phyloP scores from a whole-genome alignment of 1,284 basidiomycete species.

The Stygiomarasmius scandens region DNA sequence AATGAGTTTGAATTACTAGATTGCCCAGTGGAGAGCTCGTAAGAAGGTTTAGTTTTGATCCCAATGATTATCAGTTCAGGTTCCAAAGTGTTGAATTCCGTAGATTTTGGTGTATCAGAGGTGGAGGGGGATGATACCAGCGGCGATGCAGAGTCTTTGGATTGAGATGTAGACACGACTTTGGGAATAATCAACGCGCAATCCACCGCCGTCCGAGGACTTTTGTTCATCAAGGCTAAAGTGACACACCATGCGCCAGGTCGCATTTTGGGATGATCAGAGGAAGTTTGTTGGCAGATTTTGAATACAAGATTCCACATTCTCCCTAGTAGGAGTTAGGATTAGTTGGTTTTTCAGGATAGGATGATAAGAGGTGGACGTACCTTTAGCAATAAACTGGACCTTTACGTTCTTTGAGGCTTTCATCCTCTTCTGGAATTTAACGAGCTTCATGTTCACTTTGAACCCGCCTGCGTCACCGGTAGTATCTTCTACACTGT shows the following conservation, averaged over 20 bases:
- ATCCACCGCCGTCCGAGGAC: conserved; percentile 63
- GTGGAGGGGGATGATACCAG: conserved; percentile 14
- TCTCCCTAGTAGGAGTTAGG: conserved; percentile 44
- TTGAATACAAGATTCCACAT: conserved; percentile 64
- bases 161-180: conserved; percentile 11
- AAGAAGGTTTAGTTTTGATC: no score
- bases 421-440: conserved; percentile 73
- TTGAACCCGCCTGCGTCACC: conserved; percentile 58
- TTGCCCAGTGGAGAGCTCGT: no score
- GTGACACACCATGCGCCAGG: conserved; percentile 62
- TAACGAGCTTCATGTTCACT: conserved; percentile 52
- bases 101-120: conserved; percentile 18
- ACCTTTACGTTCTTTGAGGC: conserved; percentile 53
- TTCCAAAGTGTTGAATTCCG: no score
- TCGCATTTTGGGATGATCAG: conserved; percentile 27
- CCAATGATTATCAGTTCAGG: no score
- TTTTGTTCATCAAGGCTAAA: conserved; percentile 57
- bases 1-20: no score
- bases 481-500: conserved; percentile 50
- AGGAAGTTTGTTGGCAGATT: conserved; percentile 33
- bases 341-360: background rate
- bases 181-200: conserved; percentile 57
- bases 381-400: conserved; percentile 73
- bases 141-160: conserved; percentile 6
- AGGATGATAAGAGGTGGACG: conserved; percentile 19